Conservation (phyloP, 371 early-diverging fungal species). For the Mortierella sp. region DNA sequence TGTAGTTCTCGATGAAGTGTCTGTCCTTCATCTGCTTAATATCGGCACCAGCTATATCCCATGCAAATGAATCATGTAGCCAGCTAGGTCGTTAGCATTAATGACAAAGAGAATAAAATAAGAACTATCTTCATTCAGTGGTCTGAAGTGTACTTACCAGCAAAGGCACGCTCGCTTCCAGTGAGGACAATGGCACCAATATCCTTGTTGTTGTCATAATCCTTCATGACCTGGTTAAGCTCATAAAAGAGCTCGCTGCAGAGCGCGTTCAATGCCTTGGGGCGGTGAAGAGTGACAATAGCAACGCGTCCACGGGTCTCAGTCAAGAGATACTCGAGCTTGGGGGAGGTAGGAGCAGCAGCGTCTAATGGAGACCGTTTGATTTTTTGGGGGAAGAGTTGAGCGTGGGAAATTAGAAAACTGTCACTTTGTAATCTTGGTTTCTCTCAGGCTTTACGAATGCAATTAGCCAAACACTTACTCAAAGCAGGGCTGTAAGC, state of each 20-base stretch:
- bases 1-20: slow-evolving; percentile 89
- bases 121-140: neutral
- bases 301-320: slow-evolving; percentile 90
- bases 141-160: slow-evolving; percentile 67
- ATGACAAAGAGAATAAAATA: neutral
- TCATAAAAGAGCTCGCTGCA: slow-evolving; percentile 92
- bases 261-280: slow-evolving; percentile 98
- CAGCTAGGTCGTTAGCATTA: too few species aligned
- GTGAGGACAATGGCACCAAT: slow-evolving; percentile 96
- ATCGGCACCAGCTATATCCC: slow-evolving; percentile 92
- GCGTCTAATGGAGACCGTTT: slow-evolving; percentile 37
- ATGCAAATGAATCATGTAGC: neutral
- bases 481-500: slow-evolving; percentile 43
- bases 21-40: slow-evolving; percentile 98
- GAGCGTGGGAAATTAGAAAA: slow-evolving; percentile 44
- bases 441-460: neutral
- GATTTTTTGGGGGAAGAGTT: neutral
- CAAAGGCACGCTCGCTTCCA: slow-evolving; percentile 96
- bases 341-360: slow-evolving; percentile 52
- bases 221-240: slow-evolving; percentile 88
- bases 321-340: slow-evolving; percentile 77
- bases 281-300: slow-evolving; percentile 92
- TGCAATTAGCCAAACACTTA: slow-evolving; percentile 21
- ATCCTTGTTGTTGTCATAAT: slow-evolving; percentile 80
- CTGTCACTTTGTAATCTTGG: neutral